Conservation (phyloP, 352 stramenopile species). For the Phytophthora sansomeana region DNA sequence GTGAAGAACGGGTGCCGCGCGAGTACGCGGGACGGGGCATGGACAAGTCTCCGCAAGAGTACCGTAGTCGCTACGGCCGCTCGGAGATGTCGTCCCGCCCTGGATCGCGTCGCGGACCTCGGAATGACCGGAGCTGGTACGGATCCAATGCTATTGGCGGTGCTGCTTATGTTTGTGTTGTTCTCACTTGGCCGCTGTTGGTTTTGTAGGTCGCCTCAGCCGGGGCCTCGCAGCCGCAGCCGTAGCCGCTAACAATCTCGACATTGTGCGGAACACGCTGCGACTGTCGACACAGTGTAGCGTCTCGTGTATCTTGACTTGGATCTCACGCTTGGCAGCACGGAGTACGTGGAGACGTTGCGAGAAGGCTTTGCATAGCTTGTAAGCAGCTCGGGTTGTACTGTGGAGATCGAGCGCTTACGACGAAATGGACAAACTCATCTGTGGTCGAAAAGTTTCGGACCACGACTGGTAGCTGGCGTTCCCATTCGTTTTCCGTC, state of each 20-base stretch:
- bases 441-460: slow-evolving; percentile 29
- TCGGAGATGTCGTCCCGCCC: slow-evolving; percentile 34
- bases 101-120: slow-evolving; percentile 33
- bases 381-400: slow-evolving; percentile 28
- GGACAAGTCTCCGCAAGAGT: slow-evolving; percentile 33
- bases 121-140: slow-evolving; percentile 43
- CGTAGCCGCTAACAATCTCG: slow-evolving; percentile 33
- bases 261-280: slow-evolving; percentile 4
- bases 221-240: slow-evolving; percentile 38
- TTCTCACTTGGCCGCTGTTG: not conserved
- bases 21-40: slow-evolving; percentile 31
- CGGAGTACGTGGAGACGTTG: slow-evolving; percentile 22
- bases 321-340: slow-evolving; percentile 14
- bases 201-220: slow-evolving; percentile 31
- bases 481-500: slow-evolving; percentile 25
- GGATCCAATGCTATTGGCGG: slow-evolving; percentile 15
- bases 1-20: slow-evolving; percentile 29
- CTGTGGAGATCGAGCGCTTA: slow-evolving; percentile 15
- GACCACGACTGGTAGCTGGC: slow-evolving; percentile 24
- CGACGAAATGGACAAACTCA: slow-evolving; percentile 38
- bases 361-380: slow-evolving; percentile 18
- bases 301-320: slow-evolving; percentile 9
- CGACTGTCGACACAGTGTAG: not conserved
- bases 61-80: slow-evolving; percentile 33
- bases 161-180: not conserved